Percentiles rank a stretch among this genome's conserved stretches.
Conservation (phyloP, 1,284 basidiomycete species). For the Fomes fomentarius region DNA sequence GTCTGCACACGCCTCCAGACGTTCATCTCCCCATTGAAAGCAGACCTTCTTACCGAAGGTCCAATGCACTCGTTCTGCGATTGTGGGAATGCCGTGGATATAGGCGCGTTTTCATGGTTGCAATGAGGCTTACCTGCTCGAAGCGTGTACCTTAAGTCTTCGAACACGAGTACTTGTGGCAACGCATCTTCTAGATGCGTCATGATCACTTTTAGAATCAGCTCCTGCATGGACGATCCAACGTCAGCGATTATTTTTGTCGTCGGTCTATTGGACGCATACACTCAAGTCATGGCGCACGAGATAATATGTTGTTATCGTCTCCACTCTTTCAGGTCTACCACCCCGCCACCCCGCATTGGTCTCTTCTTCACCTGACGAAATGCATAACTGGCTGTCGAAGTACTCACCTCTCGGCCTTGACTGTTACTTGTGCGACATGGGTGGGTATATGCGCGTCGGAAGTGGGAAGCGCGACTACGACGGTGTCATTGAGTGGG, state of each 20-base stretch:
- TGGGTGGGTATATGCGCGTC: constrained; percentile 2
- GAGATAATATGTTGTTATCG: constrained; percentile 24
- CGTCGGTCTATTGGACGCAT: not conserved
- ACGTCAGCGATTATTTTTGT: not conserved
- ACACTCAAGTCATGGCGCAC: constrained; percentile 31
- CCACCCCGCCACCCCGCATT: no score
- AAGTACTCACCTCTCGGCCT: constrained; percentile 17
- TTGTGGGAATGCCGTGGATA: no score
- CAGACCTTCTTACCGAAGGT: constrained; percentile 25
- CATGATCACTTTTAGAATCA: constrained; percentile 24
- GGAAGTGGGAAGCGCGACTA: constrained; percentile 23
- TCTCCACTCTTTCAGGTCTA: constrained; percentile 21
- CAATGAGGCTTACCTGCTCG: constrained; percentile 24
- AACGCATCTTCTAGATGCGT: constrained; percentile 23
- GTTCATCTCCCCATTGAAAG: constrained; percentile 29
- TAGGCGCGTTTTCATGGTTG: no score
- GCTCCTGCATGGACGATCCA: constrained; percentile 18
- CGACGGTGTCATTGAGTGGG: constrained; percentile 26
- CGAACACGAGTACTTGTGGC: constrained; percentile 20
- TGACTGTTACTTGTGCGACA: constrained; percentile 27
- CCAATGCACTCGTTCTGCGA: constrained; percentile 26
- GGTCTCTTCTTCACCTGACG: not conserved
- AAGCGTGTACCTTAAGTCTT: constrained; percentile 23
- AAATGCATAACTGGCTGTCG: not conserved
- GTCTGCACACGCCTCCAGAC: constrained; percentile 20